These are phyloP conservation scores for Athelia psychrophila DNA, from an alignment of 1,284 basidiomycete genomes.

Conservation along the genomic window DNA sequence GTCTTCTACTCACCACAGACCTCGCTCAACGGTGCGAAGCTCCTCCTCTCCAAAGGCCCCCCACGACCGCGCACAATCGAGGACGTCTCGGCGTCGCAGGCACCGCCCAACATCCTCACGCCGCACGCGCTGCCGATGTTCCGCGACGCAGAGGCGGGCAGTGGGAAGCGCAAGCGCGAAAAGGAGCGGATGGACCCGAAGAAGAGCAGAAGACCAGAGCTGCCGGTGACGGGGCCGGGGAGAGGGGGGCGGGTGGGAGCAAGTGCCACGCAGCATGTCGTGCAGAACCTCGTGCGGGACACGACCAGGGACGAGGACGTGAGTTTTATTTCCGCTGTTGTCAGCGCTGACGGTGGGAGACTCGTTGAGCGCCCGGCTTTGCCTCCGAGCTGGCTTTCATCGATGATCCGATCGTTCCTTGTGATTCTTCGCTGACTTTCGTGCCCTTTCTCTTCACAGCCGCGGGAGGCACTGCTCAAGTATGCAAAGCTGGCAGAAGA, in stretches of 20 bases:
- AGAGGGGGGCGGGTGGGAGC: slow-evolving; percentile 92
- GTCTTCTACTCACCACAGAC: slow-evolving; percentile 89
- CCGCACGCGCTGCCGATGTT: slow-evolving; percentile 91
- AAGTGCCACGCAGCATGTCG: slow-evolving; percentile 92
- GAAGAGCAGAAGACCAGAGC: slow-evolving; percentile 87
- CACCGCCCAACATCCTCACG: slow-evolving; percentile 83
- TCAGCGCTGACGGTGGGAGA: too few species aligned
- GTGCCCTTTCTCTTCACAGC: slow-evolving; percentile 48
- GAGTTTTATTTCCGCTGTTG: slow-evolving; percentile 40
- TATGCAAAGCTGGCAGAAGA: slow-evolving; percentile 78
- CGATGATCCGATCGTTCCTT: slow-evolving; percentile 33
- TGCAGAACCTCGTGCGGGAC: slow-evolving; percentile 89
- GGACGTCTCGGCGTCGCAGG: slow-evolving; percentile 81
- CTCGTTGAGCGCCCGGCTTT: slow-evolving; percentile 18
- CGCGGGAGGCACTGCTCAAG: slow-evolving; percentile 93
- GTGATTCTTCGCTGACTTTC: slow-evolving; percentile 22
- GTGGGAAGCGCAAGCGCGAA: slow-evolving; percentile 79
- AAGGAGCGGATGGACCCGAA: slow-evolving; percentile 85
- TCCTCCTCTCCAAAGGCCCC: slow-evolving; percentile 77
- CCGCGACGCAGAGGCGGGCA: slow-evolving; percentile 73
- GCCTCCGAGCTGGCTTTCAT: slow-evolving; percentile 31
- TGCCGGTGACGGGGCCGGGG: slow-evolving; percentile 91
- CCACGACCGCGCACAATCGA: slow-evolving; percentile 72
- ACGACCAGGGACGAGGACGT: slow-evolving; percentile 91
- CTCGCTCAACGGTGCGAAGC: slow-evolving; percentile 89